phyloP scores from a whole-genome alignment of 805 yeast genomes.

The Metschnikowia cerradonensis region DNA sequence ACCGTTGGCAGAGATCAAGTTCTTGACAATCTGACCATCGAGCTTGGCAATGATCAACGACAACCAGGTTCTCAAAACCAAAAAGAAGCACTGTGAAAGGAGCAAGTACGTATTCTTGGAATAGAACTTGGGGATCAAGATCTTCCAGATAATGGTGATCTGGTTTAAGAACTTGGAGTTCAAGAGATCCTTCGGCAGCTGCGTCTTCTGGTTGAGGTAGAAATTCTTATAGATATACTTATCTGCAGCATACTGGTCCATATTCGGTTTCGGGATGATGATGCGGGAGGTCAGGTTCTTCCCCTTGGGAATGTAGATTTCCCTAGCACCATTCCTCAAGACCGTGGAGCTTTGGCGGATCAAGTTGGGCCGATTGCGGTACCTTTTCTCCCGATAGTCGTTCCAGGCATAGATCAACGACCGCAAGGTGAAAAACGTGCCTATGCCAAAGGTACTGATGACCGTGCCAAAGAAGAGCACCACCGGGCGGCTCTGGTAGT shows the following conservation, averaged over 20 bases:
- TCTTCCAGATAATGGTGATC: slow-evolving; percentile 70
- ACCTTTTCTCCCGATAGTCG: slow-evolving; percentile 25
- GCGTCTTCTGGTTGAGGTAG: slow-evolving; percentile 29
- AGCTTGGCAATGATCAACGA: slow-evolving; percentile 80
- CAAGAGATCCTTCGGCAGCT: slow-evolving; percentile 29
- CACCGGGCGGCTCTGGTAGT: slow-evolving; percentile 42
- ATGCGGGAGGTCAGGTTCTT: slow-evolving; percentile 35
- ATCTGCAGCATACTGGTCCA: slow-evolving; percentile 53
- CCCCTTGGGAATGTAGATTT: slow-evolving; percentile 46
- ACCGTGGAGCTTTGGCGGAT: slow-evolving; percentile 41
- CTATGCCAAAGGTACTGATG: slow-evolving; percentile 39
- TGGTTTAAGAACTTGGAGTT: slow-evolving; percentile 70
- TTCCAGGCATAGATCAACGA: slow-evolving; percentile 27
- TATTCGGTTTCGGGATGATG: slow-evolving; percentile 44
- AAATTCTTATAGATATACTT: slow-evolving; percentile 50
- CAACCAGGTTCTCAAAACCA: slow-evolving; percentile 81
- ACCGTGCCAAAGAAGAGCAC: slow-evolving; percentile 38
- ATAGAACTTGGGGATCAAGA: slow-evolving; percentile 70
- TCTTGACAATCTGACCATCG: slow-evolving; percentile 90
- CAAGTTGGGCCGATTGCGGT: slow-evolving; percentile 30
- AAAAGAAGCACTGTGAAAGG: slow-evolving; percentile 65
- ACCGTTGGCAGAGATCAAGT: slow-evolving; percentile 78
- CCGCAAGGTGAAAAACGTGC: slow-evolving; percentile 30
- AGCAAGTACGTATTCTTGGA: slow-evolving; percentile 65
- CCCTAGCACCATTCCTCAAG: slow-evolving; percentile 44